Base-by-base conservation (phyloP, 306 rosid species). In the Ormosia emarginata region DNA sequence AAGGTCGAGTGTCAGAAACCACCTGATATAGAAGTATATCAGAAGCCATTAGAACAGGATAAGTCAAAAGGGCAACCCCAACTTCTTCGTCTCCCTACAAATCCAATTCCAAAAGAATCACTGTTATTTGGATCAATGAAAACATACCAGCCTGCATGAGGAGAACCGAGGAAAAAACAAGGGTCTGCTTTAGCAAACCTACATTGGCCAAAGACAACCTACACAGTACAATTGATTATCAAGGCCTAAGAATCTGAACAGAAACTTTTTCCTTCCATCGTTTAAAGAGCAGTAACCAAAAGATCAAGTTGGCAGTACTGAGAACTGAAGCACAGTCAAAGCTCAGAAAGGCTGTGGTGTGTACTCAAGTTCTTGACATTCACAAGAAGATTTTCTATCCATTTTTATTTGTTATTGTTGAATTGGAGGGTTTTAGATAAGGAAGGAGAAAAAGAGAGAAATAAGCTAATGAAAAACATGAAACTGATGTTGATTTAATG, bases 21-120 rank as follows among this genome's bases (percentile, higher is more conserved):
- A 93, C 99, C 99, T 95, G 95, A 85, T 93, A 95, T 62, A 95
- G 85, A 41, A 95, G 99, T 87, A 95, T 95, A 87, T 95, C 99
- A 72, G 99, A 91, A 83, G 99, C 99, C 99, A 95, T 95, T 74
- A 95, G 83, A 83, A 95, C 99, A 72, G 99, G 99, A 87, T 95
- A 95, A 37, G 99, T 95, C 91, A 95, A 90, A 81, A 95, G 98
- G 57, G 90, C 98, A 75, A 93, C 97, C 49, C 98, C 98, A 83
- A 93, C 98, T 86, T 95, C 94, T 79, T 95, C 99, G 75, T 95
- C 97, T 39, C 98, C 99, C 99, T 95, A 72, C 80, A 87, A 85
- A 67, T 71, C 67, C 81, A 88, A 71, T 81, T 64, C 53, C 75
- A 79, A 85, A 73, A 64, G 33, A 81, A 83, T 15, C 56, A 79